Percentiles rank a stretch among this genome's conserved stretches.
phyloP scores from a whole-genome alignment of 495 filamentous ascomycete genomes.

The Podospora pseudopauciseta region DNA sequence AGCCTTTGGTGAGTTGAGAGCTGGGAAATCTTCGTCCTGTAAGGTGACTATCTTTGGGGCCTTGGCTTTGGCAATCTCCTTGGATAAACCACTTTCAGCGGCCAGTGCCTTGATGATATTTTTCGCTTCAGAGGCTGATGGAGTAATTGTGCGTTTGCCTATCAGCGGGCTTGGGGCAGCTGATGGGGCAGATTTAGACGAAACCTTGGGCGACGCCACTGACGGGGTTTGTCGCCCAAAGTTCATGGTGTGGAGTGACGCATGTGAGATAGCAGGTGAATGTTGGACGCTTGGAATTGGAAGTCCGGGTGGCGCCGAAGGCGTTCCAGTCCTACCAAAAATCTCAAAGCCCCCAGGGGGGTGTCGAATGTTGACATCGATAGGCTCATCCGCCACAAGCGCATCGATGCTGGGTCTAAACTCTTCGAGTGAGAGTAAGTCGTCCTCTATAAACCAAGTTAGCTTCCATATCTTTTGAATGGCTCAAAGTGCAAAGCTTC shows the following conservation, averaged over 20 bases:
- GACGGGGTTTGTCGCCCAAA: slow-evolving; percentile 24
- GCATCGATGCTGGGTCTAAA: slow-evolving; percentile 54
- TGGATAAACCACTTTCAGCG: slow-evolving; percentile 43
- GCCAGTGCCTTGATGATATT: slow-evolving; percentile 46
- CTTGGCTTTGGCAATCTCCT: slow-evolving; percentile 46
- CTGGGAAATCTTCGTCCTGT: slow-evolving; percentile 59
- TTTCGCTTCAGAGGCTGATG: slow-evolving; percentile 38
- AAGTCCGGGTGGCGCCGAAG: slow-evolving; percentile 64
- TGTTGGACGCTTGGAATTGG: slow-evolving; percentile 55
- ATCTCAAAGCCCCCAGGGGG: slow-evolving; percentile 41
- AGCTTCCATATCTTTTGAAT: slow-evolving; percentile 36
- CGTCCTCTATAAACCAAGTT: slow-evolving; percentile 42
- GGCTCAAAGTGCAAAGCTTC: slow-evolving; percentile 7
- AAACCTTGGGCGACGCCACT: slow-evolving; percentile 23
- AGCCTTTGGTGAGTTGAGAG: slow-evolving; percentile 43
- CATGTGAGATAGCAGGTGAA: slow-evolving; percentile 31
- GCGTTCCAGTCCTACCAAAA: slow-evolving; percentile 52
- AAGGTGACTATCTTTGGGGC: slow-evolving; percentile 41
- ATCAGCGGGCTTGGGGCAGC: slow-evolving; percentile 19
- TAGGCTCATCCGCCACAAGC: slow-evolving; percentile 51
- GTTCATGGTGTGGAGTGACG: slow-evolving; percentile 17
- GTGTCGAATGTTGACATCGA: slow-evolving; percentile 27
- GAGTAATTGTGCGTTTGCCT: slow-evolving; percentile 25
- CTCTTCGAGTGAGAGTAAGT: slow-evolving; percentile 49
- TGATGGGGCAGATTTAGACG: slow-evolving; percentile 17